Conservation (phyloP, 805 yeast genomes). For the Spathaspora girioi region DNA sequence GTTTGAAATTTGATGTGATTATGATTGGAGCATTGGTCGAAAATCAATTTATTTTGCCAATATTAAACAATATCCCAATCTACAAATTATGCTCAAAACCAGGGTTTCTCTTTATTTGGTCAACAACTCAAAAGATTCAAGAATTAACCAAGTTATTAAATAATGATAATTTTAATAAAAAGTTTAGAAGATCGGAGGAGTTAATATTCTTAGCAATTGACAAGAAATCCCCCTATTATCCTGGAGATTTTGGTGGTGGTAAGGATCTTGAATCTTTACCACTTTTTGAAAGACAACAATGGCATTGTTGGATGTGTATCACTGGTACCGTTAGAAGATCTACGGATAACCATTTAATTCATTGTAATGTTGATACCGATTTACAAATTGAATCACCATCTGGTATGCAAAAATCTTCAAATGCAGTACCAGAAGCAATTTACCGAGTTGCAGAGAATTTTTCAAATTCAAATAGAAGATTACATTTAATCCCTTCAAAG, state of each 20-base stretch:
- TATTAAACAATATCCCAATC: slow-evolving; percentile 64
- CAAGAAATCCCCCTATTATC: slow-evolving; percentile 61
- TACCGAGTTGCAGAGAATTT: slow-evolving; percentile 87
- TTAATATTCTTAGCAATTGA: slow-evolving; percentile 76
- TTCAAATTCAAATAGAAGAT: slow-evolving; percentile 72
- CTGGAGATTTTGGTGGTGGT: slow-evolving; percentile 40
- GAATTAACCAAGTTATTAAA: slow-evolving; percentile 55
- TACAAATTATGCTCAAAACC: slow-evolving; percentile 77
- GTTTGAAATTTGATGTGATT: slow-evolving; percentile 77
- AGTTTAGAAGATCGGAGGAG: slow-evolving; percentile 87
- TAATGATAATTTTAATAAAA: slow-evolving; percentile 49
- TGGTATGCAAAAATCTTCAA: slow-evolving; percentile 3
- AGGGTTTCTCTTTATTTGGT: slow-evolving; percentile 85
- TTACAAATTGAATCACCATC: slow-evolving; percentile 56
- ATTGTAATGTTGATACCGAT: slow-evolving; percentile 91
- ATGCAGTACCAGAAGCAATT: slow-evolving; percentile 59
- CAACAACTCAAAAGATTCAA: slow-evolving; percentile 67
- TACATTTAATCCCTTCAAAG: slow-evolving; percentile 79
- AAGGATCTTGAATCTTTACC: slow-evolving; percentile 13
- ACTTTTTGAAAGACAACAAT: slow-evolving; percentile 68
- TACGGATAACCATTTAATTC: slow-evolving; percentile 77
- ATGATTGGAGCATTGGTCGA: slow-evolving; percentile 87
- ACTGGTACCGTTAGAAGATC: slow-evolving; percentile 91
- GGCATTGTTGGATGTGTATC: slow-evolving; percentile 98
- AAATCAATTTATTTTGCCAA: slow-evolving; percentile 62